Evolutionary conservation across 139 green algal genomes (phyloP).

Genomic region (Pleodorina starrii): DNA sequence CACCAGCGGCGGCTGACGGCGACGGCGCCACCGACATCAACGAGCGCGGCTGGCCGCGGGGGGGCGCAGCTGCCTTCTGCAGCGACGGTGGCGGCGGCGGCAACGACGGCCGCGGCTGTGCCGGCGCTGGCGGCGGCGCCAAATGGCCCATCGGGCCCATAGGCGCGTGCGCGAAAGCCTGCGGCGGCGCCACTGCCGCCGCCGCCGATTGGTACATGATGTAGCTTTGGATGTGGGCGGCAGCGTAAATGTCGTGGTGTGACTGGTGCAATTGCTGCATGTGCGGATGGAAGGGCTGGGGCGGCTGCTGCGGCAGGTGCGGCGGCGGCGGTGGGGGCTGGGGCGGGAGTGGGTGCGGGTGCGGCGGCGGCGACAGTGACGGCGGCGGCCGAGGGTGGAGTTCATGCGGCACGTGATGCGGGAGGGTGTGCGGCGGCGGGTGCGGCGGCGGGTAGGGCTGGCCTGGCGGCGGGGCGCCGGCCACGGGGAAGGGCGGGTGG

Average conservation of each 20-base stretch:
- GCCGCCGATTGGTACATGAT: not conserved
- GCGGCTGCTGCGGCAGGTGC: not conserved
- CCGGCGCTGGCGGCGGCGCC: not conserved
- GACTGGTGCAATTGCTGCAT: not conserved
- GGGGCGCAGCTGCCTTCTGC: not conserved
- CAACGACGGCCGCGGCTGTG: not conserved
- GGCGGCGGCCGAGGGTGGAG: not conserved
- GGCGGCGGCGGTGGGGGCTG: not conserved
- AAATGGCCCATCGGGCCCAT: not conserved
- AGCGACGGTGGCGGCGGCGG: too few species aligned
- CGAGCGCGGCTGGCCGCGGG: not conserved
- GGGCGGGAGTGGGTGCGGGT: not conserved
- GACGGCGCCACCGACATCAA: not conserved
- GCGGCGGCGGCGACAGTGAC: not conserved
- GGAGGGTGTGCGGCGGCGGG: not conserved
- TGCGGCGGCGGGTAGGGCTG: not conserved
- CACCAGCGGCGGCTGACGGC: not conserved
- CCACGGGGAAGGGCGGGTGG: not conserved
- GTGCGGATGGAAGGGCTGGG: not conserved
- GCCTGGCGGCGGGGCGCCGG: not conserved
- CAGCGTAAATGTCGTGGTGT: not conserved
- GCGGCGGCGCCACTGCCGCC: not conserved
- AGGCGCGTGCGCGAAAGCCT: not conserved
- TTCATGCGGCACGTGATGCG: not conserved
- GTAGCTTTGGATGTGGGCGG: not conserved